A percentile compares a stretch with the other conserved stretches of the same genome.
Conservation (phyloP, 805 yeast genomes). For the Sungouiozyma intestinalis region DNA sequence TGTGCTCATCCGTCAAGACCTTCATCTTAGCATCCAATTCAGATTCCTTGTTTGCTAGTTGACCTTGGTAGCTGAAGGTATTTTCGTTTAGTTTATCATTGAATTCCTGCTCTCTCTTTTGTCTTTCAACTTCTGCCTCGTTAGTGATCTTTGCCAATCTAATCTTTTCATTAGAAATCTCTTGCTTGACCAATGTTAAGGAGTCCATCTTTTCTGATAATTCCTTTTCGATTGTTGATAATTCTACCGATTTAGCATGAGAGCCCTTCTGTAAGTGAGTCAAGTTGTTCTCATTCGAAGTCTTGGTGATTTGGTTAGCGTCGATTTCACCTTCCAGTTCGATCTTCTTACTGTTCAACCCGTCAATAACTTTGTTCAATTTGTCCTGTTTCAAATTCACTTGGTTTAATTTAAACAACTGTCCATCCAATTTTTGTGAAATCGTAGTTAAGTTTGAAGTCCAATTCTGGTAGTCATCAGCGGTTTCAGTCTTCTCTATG, state of each 20-base stretch:
- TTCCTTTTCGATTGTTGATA: constrained; percentile 17
- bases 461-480: constrained; percentile 15
- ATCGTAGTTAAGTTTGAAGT: constrained; percentile 14
- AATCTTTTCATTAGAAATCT: constrained; percentile 20
- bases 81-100: constrained; percentile 19
- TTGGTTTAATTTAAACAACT: constrained; percentile 17
- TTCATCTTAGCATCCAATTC: constrained; percentile 15
- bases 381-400: constrained; percentile 13
- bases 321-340: constrained; percentile 14
- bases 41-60: constrained; percentile 17
- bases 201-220: constrained; percentile 14
- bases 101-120: constrained; percentile 19
- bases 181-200: constrained; percentile 21
- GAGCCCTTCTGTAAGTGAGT: constrained; percentile 15
- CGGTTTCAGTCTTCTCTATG: constrained; percentile 11
- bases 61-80: constrained; percentile 16
- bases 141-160: constrained; percentile 19
- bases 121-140: constrained; percentile 20
- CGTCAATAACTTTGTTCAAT: constrained; percentile 14
- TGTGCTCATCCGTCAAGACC: constrained; percentile 14
- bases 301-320: constrained; percentile 8
- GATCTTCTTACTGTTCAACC: constrained; percentile 10
- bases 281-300: constrained; percentile 17
- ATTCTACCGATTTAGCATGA: constrained; percentile 17
- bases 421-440: constrained; percentile 20